Conservation (phyloP, 179 eudicot species). For the Actinidia polygama region DNA sequence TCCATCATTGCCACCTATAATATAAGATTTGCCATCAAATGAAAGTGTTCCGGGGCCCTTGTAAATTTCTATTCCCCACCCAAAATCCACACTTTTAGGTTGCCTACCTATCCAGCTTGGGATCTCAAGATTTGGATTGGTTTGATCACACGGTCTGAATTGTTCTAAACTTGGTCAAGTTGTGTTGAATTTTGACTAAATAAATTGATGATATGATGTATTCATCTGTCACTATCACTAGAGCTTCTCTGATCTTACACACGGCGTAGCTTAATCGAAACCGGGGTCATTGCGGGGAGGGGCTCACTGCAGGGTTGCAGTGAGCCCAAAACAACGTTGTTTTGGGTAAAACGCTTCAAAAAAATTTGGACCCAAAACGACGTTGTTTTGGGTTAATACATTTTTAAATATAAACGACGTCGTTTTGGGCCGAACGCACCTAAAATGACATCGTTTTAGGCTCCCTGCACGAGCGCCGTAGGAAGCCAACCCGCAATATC, state of each 20-base stretch:
- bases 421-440: no score
- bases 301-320: no score
- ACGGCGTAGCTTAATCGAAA: no score
- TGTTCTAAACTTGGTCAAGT: slow-evolving; percentile 33
- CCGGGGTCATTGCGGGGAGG: no score
- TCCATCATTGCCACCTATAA: slow-evolving; percentile 17
- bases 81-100: slow-evolving; percentile 17
- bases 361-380: no score
- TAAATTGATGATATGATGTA: slow-evolving; percentile 40
- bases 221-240: slow-evolving; percentile 38
- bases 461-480: no score
- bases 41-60: slow-evolving; percentile 23
- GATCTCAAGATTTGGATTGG: slow-evolving; percentile 43
- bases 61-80: slow-evolving; percentile 27
- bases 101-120: slow-evolving; percentile 24
- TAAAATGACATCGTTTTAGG: no score
- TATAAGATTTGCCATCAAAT: slow-evolving; percentile 14
- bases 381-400: no score
- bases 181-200: slow-evolving; percentile 21
- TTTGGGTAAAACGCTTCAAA: no score
- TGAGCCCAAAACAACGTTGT: no score
- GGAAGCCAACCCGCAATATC: no score
- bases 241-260: slow-evolving; percentile 42
- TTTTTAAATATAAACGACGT: no score
- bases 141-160: slow-evolving; percentile 26